These are phyloP conservation scores for Cinnamomum chago DNA, from an alignment of 164 flowering plant species.

Conservation along the genomic window DNA sequence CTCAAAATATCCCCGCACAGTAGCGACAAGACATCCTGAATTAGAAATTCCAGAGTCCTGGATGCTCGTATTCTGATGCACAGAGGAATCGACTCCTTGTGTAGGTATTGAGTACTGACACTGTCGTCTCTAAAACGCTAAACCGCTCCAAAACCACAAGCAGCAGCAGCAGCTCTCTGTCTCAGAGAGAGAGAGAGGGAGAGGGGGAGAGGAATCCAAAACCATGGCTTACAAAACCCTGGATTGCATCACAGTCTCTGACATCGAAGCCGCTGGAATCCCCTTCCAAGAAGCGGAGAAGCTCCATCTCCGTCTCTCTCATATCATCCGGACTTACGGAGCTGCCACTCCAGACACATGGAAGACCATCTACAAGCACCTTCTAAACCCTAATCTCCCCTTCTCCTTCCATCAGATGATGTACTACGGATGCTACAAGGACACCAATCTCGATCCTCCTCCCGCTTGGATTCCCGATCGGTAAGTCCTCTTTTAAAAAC, in stretches of 20 bases:
- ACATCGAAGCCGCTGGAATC: slow-evolving; percentile 52
- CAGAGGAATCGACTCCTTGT: too few relatives aligned
- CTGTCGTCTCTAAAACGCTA: too few relatives aligned
- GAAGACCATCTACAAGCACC: slow-evolving; percentile 42
- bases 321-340: slow-evolving; percentile 39
- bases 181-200: slow-evolving; percentile 1
- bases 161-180: background rate
- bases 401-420: slow-evolving; percentile 83
- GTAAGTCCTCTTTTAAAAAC: slow-evolving; percentile 25
- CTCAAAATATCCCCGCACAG: too few relatives aligned
- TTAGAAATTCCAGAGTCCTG: too few relatives aligned
- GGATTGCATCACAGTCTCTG: slow-evolving; percentile 34
- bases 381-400: slow-evolving; percentile 66
- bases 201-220: too few relatives aligned
- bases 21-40: too few relatives aligned
- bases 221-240: slow-evolving; percentile 44
- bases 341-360: slow-evolving; percentile 49
- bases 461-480: slow-evolving; percentile 88
- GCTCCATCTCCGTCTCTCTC: slow-evolving; percentile 39
- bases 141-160: background rate
- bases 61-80: too few relatives aligned
- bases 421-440: slow-evolving; percentile 80
- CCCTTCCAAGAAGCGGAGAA: slow-evolving; percentile 28
- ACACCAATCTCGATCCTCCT: slow-evolving; percentile 60
- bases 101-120: too few relatives aligned